Evolutionary conservation across 164 flowering plant genomes (phyloP).

Genomic region (Aristolochia californica): DNA sequence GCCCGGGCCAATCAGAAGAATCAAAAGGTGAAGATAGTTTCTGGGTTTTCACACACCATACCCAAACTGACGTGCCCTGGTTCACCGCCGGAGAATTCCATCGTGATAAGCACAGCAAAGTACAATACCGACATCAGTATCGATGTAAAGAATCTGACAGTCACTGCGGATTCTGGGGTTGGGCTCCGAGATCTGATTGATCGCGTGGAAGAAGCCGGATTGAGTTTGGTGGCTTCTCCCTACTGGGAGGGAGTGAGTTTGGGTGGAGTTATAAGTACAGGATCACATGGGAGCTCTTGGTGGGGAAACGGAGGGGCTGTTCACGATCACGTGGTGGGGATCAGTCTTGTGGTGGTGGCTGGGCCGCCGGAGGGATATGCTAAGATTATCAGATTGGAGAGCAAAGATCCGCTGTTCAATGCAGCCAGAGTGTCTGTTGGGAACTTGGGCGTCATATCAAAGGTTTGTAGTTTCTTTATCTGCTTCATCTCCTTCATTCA

Average conservation of each 20-base stretch:
- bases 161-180: slow-evolving; percentile 67
- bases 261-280: slow-evolving; percentile 76
- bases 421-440: slow-evolving; percentile 74
- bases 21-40: slow-evolving; percentile 48
- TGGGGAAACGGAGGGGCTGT: slow-evolving; percentile 79
- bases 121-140: slow-evolving; percentile 38
- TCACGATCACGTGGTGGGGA: slow-evolving; percentile 67
- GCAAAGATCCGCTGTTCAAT: slow-evolving; percentile 29
- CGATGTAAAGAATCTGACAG: slow-evolving; percentile 23
- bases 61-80: slow-evolving; percentile 74
- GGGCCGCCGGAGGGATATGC: slow-evolving; percentile 42
- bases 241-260: slow-evolving; percentile 90
- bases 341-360: slow-evolving; percentile 62
- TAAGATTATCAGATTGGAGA: slow-evolving; percentile 31
- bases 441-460: slow-evolving; percentile 63
- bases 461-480: slow-evolving; percentile 32
- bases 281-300: slow-evolving; percentile 88
- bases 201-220: slow-evolving; percentile 40
- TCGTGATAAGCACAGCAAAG: slow-evolving; percentile 56
- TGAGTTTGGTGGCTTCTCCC: slow-evolving; percentile 73
- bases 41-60: slow-evolving; percentile 57
- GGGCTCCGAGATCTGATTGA: slow-evolving; percentile 52
- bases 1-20: slow-evolving; percentile 41
- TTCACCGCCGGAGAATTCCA: slow-evolving; percentile 9
- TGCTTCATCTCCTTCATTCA: background rate